Evolutionary conservation across 495 filamentous ascomycete genomes (phyloP), one percentile per base, ranked within the genome.

Genomic region (Neurospora sublineolata): DNA sequence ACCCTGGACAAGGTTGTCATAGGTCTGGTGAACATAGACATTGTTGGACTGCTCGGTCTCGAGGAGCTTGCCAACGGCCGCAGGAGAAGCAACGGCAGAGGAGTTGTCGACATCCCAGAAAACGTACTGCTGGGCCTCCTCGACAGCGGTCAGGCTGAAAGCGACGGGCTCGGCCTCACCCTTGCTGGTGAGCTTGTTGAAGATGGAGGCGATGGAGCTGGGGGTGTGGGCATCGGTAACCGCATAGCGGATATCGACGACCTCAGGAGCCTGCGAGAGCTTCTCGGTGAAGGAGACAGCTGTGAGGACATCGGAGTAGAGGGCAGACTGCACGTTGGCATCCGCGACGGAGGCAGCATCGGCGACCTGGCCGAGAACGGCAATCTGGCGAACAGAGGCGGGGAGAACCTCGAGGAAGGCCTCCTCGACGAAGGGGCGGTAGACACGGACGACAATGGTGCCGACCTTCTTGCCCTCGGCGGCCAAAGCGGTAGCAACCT

Each of bases 101-200:
- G 93, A 94, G 77, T 88, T 88, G 74, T 97, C 95, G 20, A 91
- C 80, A 79, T 97, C 92, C 95, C 94, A 99, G 85, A 99, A 97
- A 27, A 89, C 88, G 83, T 94, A 99, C 76, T 98, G 92, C 77
- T 92, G 85, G 37, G 90, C 88, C 39, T 80, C 77, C 36, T 84
- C 81, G 23, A 82, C 77, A 4, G 78, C 73, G 64, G 73, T 74
- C 58, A 81, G 71, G 71, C 72, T 76, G 72, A 84, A 84, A 67
- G 84, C 80, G 46, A 88, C 83, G 52, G 86, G 87, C 5, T 77
- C 78, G 42, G 76, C 75, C 72, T 84, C 85, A 39, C 89, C 85
- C 78, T 92, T 88, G 75, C 80, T 79, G 77, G 93, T 90, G 64
- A 91, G 86, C 69, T 87, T 87, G 69, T 89, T 86, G 72, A 93